Evolutionary conservation across 1,139 yeast genomes (phyloP), one percentile per base, ranked within the genome.

Genomic region (Yamadazyma sp.): DNA sequence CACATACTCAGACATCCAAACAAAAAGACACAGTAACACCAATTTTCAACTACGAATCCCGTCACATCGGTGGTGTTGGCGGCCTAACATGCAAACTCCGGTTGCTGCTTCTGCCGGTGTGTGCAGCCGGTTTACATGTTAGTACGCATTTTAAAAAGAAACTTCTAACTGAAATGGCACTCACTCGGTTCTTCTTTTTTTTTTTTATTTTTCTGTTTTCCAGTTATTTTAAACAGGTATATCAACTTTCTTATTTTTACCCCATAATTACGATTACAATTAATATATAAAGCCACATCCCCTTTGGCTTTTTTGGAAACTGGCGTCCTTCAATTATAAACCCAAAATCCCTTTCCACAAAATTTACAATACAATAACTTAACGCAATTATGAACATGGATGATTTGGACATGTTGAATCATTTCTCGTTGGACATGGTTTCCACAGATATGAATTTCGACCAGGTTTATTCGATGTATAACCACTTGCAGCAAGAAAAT

Each of bases 371-470:
- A n/a, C n/a, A n/a, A n/a, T n/a, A n/a, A n/a, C 17, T 7, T 16
- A 17, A 6, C 11, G 17, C 22, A 11, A 16, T 29, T 8, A 29
- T 16, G 22, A 37, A 22, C 17, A 40, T 44, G 42, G 48, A 44
- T 16, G 45, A 45, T 17, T 31, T 46, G 29, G 50, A 46, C 20
- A 32, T 37, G 24, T 42, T 48, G 31, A 54, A 54, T 34, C 44
- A 47, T 32, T 57, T 56, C 38, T 56, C 61, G 5, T 50, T 61
- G 37, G 66, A 62, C 37, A 56, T 62, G 56, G 60, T 62, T 26
- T 55, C 65, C n/a, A 51, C 61, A 11, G 75, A 70, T 53, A 71
- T 72, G 76, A 72, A 71, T 44, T 71, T 72, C 41, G 77, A 72
- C 55, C 75, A 69, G 53, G 76, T 76, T 17, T 72, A 68, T 48